Percentiles rank a stretch among this genome's conserved stretches.
Evolutionary conservation across 225 moss, liverwort and hornwort species (phyloP).

Genomic region (Marchantia paleacea): DNA sequence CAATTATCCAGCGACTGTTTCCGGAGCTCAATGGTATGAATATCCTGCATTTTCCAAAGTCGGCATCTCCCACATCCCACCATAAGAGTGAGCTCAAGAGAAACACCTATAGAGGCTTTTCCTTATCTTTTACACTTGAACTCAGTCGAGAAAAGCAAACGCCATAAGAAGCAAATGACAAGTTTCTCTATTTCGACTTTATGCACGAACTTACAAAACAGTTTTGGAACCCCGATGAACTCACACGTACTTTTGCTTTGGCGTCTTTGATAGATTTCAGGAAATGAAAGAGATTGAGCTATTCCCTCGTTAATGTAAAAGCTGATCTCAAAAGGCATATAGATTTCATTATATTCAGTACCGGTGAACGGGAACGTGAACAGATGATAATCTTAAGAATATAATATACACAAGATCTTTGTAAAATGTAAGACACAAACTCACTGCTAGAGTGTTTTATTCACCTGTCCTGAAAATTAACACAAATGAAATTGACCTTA

Average conservation of each 20-base stretch:
- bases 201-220: not conserved
- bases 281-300: not conserved
- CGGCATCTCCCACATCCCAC: too few species aligned
- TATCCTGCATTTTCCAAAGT: too few species aligned
- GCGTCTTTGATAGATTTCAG: not conserved
- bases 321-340: not conserved
- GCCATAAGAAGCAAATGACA: not conserved
- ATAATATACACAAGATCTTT: not conserved
- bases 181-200: not conserved
- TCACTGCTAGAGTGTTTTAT: slow-evolving; percentile 7
- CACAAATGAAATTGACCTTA: slow-evolving; percentile 1
- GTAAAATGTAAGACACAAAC: not conserved
- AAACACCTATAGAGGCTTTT: too few species aligned
- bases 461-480: slow-evolving; percentile 14
- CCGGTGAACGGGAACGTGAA: not conserved
- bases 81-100: too few species aligned
- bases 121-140: too few species aligned
- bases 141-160: not conserved
- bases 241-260: not conserved
- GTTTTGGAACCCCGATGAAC: not conserved
- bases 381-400: not conserved
- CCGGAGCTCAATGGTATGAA: too few species aligned
- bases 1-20: too few species aligned
- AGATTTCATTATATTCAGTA: not conserved
- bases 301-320: not conserved